phyloP scores from a whole-genome alignment of 192 early-diverging fungal species.

The Polychytrium aggregatum region DNA sequence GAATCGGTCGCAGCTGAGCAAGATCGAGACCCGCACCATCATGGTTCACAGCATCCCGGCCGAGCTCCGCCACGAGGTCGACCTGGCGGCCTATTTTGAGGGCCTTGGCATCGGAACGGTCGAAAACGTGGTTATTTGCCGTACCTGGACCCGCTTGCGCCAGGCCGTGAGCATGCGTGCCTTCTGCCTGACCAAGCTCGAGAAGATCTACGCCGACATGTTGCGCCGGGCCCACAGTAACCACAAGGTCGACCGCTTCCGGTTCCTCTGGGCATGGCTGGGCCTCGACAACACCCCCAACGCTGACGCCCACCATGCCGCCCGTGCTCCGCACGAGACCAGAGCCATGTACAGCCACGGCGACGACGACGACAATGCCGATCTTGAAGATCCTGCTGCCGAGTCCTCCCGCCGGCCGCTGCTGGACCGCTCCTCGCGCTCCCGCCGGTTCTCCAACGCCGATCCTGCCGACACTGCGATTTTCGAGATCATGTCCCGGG shows the following conservation, averaged over 20 bases:
- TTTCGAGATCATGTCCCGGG: conserved; percentile 23
- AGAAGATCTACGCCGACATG: conserved; percentile 21
- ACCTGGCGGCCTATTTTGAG: conserved; percentile 38
- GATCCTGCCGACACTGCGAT: conserved; percentile 15
- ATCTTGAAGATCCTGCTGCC: neutral
- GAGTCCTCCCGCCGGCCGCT: conserved; percentile 3
- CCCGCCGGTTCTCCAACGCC: conserved; percentile 12
- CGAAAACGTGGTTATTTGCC: conserved; percentile 41
- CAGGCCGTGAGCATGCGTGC: conserved; percentile 27
- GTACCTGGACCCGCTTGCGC: conserved; percentile 40
- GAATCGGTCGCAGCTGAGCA: conserved; percentile 25
- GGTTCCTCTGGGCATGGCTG: too few species aligned
- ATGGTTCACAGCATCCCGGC: conserved; percentile 39
- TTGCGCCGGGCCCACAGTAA: conserved; percentile 2
- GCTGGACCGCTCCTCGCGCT: neutral
- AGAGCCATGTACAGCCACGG: neutral
- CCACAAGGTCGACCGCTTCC: too few species aligned
- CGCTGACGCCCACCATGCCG: neutral
- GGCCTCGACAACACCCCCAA: too few species aligned
- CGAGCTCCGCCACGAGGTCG: conserved; percentile 37
- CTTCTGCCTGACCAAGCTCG: conserved; percentile 28
- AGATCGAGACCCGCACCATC: conserved; percentile 39
- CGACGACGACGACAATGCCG: neutral
- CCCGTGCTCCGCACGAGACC: too few species aligned
- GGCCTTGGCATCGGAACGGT: conserved; percentile 34